Evolutionary conservation across 179 eudicot species (phyloP).

Genomic region (Silene noctiflora): DNA sequence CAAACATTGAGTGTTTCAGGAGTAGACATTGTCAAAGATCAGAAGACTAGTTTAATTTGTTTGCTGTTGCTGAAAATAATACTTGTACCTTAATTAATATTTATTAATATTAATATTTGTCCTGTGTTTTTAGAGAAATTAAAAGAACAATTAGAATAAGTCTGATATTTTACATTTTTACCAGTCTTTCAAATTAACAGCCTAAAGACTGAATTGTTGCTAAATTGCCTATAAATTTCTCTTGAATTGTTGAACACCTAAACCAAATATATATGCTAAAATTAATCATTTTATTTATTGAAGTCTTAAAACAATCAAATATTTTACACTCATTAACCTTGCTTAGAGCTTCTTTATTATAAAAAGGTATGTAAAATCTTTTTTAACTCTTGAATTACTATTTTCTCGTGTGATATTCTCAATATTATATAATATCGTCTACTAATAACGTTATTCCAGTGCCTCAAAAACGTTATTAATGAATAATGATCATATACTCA

Average conservation of each 20-base stretch:
- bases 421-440: no score
- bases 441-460: background rate
- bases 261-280: no score
- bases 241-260: no score
- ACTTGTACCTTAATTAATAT: no score
- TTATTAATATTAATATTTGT: no score
- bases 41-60: no score
- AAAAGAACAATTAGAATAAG: background rate
- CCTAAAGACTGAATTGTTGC: background rate
- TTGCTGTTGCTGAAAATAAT: no score
- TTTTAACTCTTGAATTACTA: background rate
- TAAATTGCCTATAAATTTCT: slow-evolving; percentile 7
- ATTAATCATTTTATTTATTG: no score
- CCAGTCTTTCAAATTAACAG: slow-evolving; percentile 3
- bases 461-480: no score
- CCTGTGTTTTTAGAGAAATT: background rate
- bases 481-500: background rate
- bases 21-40: background rate
- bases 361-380: slow-evolving; percentile 8
- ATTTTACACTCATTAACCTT: background rate
- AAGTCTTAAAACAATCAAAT: background rate
- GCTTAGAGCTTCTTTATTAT: background rate
- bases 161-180: background rate
- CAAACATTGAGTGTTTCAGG: background rate
- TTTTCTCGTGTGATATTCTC: no score